Conservation (phyloP, 345 rosid species). For the Iberis pinnata region DNA sequence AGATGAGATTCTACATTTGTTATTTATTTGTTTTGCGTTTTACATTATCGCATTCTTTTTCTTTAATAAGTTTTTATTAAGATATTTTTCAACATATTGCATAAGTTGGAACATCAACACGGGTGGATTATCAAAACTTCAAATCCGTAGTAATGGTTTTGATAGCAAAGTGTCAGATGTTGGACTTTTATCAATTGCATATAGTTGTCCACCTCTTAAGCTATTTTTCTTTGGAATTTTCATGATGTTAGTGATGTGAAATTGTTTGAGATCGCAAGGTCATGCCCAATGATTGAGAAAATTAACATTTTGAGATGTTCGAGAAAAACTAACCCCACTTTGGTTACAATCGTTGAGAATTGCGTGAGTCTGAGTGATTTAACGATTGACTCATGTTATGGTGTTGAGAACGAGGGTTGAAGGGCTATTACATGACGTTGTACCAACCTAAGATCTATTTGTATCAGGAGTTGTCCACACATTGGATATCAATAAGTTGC, state of each 20-base stretch:
- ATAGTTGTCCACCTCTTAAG: conserved; percentile 80
- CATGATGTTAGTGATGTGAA: conserved; percentile 62
- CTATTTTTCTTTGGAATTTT: conserved; percentile 73
- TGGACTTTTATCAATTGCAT: conserved; percentile 66
- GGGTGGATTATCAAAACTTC: conserved; percentile 92
- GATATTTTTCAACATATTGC: too few species aligned
- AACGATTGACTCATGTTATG: conserved; percentile 60
- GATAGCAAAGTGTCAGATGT: conserved; percentile 46
- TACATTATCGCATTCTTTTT: too few species aligned
- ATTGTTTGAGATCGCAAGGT: conserved; percentile 57
- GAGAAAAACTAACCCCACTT: conserved; percentile 50
- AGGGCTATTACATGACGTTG: conserved; percentile 64
- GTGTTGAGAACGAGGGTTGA: conserved; percentile 68
- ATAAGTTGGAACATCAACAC: conserved; percentile 75
- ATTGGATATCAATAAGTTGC: conserved; percentile 90
- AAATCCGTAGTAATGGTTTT: conserved; percentile 57
- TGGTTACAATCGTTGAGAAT: conserved; percentile 51
- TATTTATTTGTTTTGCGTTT: too few species aligned
- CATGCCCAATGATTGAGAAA: conserved; percentile 69
- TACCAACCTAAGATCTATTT: conserved; percentile 55
- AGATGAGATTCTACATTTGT: too few species aligned
- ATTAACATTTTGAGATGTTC: conserved; percentile 70
- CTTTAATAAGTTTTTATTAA: too few species aligned
- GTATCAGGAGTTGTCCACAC: conserved; percentile 61
- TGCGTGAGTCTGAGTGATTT: conserved; percentile 72